phyloP scores from a whole-genome alignment of 306 rosid species.

The Vigna mungo region DNA sequence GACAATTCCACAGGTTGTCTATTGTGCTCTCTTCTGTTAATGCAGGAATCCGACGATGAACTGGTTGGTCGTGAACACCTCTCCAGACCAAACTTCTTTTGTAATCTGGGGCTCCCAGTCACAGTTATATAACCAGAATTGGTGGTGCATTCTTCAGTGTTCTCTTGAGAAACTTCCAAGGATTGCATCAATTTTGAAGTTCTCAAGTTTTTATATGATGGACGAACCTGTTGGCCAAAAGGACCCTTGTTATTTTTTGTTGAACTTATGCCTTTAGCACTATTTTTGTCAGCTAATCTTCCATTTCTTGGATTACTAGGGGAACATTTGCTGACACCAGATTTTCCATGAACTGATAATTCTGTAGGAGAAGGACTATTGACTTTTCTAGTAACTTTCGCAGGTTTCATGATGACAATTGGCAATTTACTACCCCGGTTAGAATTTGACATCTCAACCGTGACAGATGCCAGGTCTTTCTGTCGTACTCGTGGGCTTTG shows the following conservation, averaged over 20 bases:
- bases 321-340: conserved; percentile 44
- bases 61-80: conserved; percentile 61
- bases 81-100: conserved; percentile 63
- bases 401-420: conserved; percentile 67
- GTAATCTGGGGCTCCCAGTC: conserved; percentile 65
- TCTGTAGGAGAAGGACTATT: conserved; percentile 43
- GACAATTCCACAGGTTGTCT: conserved; percentile 47
- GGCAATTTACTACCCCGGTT: conserved; percentile 51
- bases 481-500: conserved; percentile 56
- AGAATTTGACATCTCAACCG: conserved; percentile 48
- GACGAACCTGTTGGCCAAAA: conserved; percentile 41
- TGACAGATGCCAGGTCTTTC: conserved; percentile 38
- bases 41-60: conserved; percentile 57
- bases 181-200: conserved; percentile 51
- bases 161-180: conserved; percentile 46
- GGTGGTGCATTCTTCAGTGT: conserved; percentile 44
- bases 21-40: conserved; percentile 51
- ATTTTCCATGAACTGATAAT: conserved; percentile 44
- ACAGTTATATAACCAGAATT: conserved; percentile 49
- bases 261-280: conserved; percentile 47
- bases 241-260: conserved; percentile 46
- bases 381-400: conserved; percentile 55
- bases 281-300: conserved; percentile 56
- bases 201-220: conserved; percentile 49
- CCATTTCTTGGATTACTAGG: conserved; percentile 44